These are phyloP conservation scores for Lathyrus aphaca DNA, from an alignment of 306 rosid genomes.

Conservation along the genomic window DNA sequence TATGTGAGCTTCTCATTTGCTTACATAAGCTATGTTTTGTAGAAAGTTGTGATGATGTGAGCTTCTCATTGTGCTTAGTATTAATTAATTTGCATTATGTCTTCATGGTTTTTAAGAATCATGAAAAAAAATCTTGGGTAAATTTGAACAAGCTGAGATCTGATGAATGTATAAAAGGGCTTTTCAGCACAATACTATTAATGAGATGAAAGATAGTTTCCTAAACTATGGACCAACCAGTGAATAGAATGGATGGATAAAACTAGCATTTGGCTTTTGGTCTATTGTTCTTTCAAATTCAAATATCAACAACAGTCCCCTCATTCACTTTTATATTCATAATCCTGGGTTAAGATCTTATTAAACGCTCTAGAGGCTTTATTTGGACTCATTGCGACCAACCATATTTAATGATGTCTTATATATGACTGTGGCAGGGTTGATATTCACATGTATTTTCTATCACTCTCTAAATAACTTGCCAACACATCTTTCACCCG, in stretches of 20 bases:
- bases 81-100: background rate
- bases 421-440: constrained; percentile 51
- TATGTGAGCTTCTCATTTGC: too few species aligned
- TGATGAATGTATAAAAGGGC: too few species aligned
- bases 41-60: background rate
- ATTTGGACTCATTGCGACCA: constrained; percentile 7
- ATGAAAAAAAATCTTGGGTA: too few species aligned
- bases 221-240: too few species aligned
- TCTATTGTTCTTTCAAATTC: background rate
- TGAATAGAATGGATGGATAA: too few species aligned
- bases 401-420: constrained; percentile 1
- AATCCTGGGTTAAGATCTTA: constrained; percentile 1
- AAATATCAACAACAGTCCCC: background rate
- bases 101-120: background rate
- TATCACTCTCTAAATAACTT: too few species aligned
- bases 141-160: too few species aligned
- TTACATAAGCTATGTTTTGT: constrained; percentile 19
- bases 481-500: too few species aligned
- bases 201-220: constrained; percentile 2
- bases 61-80: background rate
- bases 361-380: constrained; percentile 1
- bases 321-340: background rate
- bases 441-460: constrained; percentile 29
- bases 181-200: constrained; percentile 15
- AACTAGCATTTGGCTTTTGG: background rate